A percentile compares a stretch with the other conserved stretches of the same genome.
Evolutionary conservation across 2,329 filamentous ascomycete genomes (phyloP).

Genomic region (Didymella pinodella): DNA sequence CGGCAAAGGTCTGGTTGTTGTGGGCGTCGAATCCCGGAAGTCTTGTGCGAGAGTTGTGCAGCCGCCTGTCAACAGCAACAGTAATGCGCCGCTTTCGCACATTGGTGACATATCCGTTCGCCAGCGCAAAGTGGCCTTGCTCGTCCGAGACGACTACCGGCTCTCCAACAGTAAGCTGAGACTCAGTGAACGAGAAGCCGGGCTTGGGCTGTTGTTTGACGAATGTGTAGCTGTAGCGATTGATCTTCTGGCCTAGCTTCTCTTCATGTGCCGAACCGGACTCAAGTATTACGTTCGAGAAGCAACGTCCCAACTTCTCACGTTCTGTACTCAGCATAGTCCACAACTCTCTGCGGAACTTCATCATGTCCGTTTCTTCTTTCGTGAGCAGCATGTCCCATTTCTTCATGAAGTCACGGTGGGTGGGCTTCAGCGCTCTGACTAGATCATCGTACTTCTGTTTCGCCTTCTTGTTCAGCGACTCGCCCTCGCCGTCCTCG

Average conservation of each 20-base stretch:
- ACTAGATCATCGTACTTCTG: constrained; percentile 84
- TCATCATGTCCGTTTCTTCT: constrained; percentile 90
- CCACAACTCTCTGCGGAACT: constrained; percentile 89
- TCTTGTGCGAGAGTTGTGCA: constrained; percentile 84
- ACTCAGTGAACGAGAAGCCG: constrained; percentile 87
- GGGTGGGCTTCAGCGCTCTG: constrained; percentile 74
- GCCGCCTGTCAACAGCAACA: constrained; percentile 86
- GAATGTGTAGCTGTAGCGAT: constrained; percentile 87
- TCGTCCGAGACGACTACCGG: constrained; percentile 97
- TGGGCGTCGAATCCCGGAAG: constrained; percentile 77
- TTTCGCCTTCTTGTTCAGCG: constrained; percentile 80
- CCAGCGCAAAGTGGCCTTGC: constrained; percentile 90
- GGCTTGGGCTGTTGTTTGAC: constrained; percentile 69
- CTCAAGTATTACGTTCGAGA: constrained; percentile 84
- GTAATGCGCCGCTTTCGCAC: constrained; percentile 78
- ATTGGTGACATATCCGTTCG: constrained; percentile 86
- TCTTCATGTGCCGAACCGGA: constrained; percentile 77
- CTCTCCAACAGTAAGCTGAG: constrained; percentile 84
- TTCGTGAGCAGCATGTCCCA: constrained; percentile 95
- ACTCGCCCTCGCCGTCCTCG: constrained; percentile 82
- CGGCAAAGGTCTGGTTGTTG: constrained; percentile 84
- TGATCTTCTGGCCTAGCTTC: constrained; percentile 78
- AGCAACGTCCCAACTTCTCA: constrained; percentile 88
- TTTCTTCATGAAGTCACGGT: constrained; percentile 87
- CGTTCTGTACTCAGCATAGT: constrained; percentile 91